A percentile compares a stretch with the other conserved stretches of the same genome.
phyloP scores from a whole-genome alignment of 805 yeast species.

The Candida fluviatilis region DNA sequence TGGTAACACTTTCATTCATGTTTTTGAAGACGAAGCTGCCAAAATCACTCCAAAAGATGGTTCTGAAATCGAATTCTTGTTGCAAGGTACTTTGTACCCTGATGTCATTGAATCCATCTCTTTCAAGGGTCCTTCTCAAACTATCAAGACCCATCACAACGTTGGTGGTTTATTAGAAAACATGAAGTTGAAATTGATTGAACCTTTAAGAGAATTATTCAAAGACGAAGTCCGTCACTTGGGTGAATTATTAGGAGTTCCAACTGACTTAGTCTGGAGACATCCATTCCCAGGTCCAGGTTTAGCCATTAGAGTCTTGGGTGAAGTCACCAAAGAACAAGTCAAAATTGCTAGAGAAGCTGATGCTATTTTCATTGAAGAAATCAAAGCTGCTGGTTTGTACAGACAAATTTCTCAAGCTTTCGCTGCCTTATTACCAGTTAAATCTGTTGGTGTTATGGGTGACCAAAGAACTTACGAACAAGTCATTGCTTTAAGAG shows the following conservation, averaged over 20 bases:
- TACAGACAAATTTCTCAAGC: slow-evolving; percentile 95
- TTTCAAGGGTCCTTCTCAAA: slow-evolving; percentile 99
- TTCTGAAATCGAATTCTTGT: slow-evolving; percentile 83
- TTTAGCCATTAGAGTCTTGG: slow-evolving; percentile 95
- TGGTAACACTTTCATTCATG: slow-evolving; percentile 96
- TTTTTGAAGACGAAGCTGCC: slow-evolving; percentile 94
- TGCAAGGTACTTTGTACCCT: slow-evolving; percentile 97
- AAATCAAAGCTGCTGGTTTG: slow-evolving; percentile 88
- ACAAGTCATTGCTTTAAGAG: slow-evolving; percentile 98
- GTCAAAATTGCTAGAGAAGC: slow-evolving; percentile 97
- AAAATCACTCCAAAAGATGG: slow-evolving; percentile 86
- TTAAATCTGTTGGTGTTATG: slow-evolving; percentile 98
- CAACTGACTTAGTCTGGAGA: slow-evolving; percentile 98
- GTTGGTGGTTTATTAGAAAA: slow-evolving; percentile 97
- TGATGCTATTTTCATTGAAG: slow-evolving; percentile 92
- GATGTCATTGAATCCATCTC: slow-evolving; percentile 98
- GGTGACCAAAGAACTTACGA: slow-evolving; percentile 99
- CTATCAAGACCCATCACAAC: slow-evolving; percentile 98
- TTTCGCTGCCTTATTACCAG: slow-evolving; percentile 94
- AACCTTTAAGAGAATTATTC: slow-evolving; percentile 97
- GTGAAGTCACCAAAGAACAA: slow-evolving; percentile 92
- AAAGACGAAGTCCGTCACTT: slow-evolving; percentile 97
- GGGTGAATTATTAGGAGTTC: slow-evolving; percentile 92
- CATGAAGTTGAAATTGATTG: slow-evolving; percentile 97
- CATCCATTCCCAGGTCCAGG: slow-evolving; percentile 99